These are phyloP conservation scores for Neostapfia colusana DNA, from an alignment of 176 grass and related monocot genomes.

Conservation along the genomic window DNA sequence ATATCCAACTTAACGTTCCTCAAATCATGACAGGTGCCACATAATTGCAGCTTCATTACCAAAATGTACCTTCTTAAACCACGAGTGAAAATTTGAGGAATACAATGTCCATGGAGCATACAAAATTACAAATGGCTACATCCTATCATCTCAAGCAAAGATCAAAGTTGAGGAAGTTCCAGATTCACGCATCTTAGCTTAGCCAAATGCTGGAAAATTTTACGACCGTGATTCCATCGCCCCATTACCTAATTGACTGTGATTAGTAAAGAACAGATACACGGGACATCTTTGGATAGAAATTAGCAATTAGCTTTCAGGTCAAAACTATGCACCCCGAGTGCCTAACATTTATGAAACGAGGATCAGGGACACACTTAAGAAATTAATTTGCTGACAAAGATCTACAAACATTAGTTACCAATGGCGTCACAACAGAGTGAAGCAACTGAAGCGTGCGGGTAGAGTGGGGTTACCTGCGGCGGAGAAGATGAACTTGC, in stretches of 20 bases:
- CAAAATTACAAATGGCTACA: not conserved
- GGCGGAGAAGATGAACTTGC: slow-evolving; percentile 83
- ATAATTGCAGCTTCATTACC: not conserved
- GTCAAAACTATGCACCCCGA: not conserved
- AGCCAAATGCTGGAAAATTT: not conserved
- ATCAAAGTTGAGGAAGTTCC: not conserved
- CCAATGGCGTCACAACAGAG: not conserved
- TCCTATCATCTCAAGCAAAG: not conserved
- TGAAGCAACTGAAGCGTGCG: not conserved
- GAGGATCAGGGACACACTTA: not conserved
- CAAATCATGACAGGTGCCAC: not conserved
- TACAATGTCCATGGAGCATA: not conserved
- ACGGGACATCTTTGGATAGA: not conserved
- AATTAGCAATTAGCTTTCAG: not conserved
- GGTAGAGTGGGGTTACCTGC: slow-evolving; percentile 52
- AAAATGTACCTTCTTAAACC: not conserved
- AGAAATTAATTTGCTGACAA: not conserved
- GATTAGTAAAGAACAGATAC: not conserved
- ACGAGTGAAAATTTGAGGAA: not conserved
- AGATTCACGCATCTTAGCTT: too few species aligned
- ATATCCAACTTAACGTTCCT: slow-evolving; percentile 11
- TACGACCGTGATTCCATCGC: not conserved
- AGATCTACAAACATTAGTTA: not conserved
- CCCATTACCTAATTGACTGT: not conserved
- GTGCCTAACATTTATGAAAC: not conserved